Evolutionary conservation across 2,329 filamentous ascomycete species (phyloP).

Genomic region (Thermoascus crustaceus): DNA sequence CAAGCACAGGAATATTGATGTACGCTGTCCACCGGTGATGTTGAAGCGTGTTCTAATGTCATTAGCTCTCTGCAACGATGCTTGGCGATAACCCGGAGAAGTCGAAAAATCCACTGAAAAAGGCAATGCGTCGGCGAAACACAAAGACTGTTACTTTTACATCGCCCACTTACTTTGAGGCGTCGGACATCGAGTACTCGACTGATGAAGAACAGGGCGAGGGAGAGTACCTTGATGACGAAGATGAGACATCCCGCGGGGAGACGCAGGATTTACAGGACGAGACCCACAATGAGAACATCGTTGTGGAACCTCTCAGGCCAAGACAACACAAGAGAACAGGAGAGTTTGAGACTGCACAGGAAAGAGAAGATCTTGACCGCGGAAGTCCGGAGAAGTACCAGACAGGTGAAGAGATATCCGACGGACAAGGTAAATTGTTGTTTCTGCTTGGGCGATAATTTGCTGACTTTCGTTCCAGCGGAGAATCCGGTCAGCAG

Average conservation of each 20-base stretch:
- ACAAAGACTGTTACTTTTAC: conserved; percentile 82
- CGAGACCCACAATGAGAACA: conserved; percentile 27
- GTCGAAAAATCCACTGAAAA: conserved; percentile 72
- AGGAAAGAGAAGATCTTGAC: conserved; percentile 19
- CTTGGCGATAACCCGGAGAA: conserved; percentile 68
- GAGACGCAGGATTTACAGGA: conserved; percentile 25
- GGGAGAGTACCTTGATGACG: conserved; percentile 38
- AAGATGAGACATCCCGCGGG: conserved; percentile 33
- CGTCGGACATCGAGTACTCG: conserved; percentile 79
- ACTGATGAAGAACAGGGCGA: conserved; percentile 62
- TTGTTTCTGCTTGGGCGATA: too few species aligned
- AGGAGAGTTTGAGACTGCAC: conserved; percentile 16
- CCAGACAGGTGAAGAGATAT: conserved; percentile 59
- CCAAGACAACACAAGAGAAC: conserved; percentile 30
- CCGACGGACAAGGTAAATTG: conserved; percentile 43
- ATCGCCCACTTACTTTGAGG: conserved; percentile 77
- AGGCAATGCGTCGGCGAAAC: conserved; percentile 72
- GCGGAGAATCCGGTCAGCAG: conserved; percentile 34
- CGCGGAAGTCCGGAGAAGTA: conserved; percentile 28
- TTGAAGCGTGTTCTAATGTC: conserved; percentile 12
- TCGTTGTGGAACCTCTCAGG: conserved; percentile 38
- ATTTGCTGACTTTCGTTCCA: conserved; percentile 10
- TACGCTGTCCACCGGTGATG: conserved; percentile 41
- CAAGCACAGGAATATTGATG: conserved; percentile 96
- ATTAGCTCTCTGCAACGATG: conserved; percentile 60